Percentiles rank a stretch among this genome's conserved stretches.
Conservation (phyloP, 2,329 filamentous ascomycete genomes). For the Fusarium tanahbumbuense region DNA sequence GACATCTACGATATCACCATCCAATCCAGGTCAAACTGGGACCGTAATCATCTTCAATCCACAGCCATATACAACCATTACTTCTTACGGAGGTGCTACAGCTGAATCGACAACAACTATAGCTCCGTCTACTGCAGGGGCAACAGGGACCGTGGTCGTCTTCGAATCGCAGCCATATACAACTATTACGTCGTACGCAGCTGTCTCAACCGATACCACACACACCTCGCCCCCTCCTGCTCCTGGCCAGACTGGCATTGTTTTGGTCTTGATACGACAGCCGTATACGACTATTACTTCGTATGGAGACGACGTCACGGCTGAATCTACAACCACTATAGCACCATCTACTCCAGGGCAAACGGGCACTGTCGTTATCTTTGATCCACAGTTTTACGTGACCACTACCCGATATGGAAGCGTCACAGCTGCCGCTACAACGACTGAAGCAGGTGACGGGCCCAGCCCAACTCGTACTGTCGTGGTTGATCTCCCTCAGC, state of each 20-base stretch:
- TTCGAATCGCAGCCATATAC: background rate
- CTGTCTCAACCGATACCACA: background rate
- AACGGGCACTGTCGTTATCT: background rate
- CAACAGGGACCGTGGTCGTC: background rate
- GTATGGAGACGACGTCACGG: background rate
- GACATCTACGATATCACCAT: background rate
- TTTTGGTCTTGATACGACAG: background rate
- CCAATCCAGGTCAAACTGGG: background rate
- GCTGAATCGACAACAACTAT: background rate
- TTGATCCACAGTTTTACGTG: background rate
- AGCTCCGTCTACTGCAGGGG: background rate
- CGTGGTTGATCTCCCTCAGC: background rate
- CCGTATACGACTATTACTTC: background rate
- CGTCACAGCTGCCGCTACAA: background rate
- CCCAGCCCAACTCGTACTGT: background rate
- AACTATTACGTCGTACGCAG: background rate
- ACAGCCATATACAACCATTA: background rate
- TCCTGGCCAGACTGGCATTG: background rate
- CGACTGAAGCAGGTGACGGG: background rate
- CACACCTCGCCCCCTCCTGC: background rate
- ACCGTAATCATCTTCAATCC: background rate
- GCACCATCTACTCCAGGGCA: background rate
- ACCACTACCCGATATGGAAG: background rate
- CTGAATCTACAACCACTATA: background rate
- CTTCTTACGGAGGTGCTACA: background rate